phyloP scores from a whole-genome alignment of 2,329 filamentous ascomycete genomes.

The Ophiostoma pallidulum region DNA sequence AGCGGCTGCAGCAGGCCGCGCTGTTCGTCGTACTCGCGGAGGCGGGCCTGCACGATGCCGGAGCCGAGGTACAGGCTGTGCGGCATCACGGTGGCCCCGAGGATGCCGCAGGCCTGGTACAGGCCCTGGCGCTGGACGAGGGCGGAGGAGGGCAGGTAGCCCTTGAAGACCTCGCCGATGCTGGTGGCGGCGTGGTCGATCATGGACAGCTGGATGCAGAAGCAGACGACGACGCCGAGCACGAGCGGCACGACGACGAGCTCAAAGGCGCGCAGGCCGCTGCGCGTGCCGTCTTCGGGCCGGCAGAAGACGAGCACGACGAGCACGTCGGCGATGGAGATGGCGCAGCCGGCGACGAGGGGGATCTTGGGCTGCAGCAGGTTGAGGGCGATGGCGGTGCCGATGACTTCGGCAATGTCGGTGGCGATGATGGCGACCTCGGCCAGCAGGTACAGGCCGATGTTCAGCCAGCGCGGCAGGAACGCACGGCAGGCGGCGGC shows the following conservation, averaged over 20 bases:
- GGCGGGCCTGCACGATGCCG: conserved; percentile 57
- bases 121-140: conserved; percentile 47
- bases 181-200: conserved; percentile 43
- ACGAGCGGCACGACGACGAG: conserved; percentile 54
- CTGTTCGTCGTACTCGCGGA: conserved; percentile 52
- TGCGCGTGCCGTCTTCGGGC: conserved; percentile 41
- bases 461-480: conserved; percentile 56
- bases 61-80: conserved; percentile 60
- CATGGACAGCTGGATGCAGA: conserved; percentile 58
- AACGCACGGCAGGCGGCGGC: conserved; percentile 57
- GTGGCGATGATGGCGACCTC: conserved; percentile 61
- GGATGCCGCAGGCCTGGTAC: conserved; percentile 66
- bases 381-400: conserved; percentile 61
- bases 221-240: conserved; percentile 59
- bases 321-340: conserved; percentile 60
- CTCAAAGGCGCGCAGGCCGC: conserved; percentile 53
- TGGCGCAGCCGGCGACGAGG: conserved; percentile 56
- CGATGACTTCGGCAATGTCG: conserved; percentile 64
- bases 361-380: conserved; percentile 54
- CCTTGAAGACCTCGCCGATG: conserved; percentile 51
- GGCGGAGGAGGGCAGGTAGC: conserved; percentile 53
- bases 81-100: conserved; percentile 68
- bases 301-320: conserved; percentile 58
- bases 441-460: conserved; percentile 50
- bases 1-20: conserved; percentile 40